Evolutionary conservation across 1,284 basidiomycete genomes (phyloP), one percentile per base, ranked within the genome.

Genomic region (Papiliotrema flavescens): DNA sequence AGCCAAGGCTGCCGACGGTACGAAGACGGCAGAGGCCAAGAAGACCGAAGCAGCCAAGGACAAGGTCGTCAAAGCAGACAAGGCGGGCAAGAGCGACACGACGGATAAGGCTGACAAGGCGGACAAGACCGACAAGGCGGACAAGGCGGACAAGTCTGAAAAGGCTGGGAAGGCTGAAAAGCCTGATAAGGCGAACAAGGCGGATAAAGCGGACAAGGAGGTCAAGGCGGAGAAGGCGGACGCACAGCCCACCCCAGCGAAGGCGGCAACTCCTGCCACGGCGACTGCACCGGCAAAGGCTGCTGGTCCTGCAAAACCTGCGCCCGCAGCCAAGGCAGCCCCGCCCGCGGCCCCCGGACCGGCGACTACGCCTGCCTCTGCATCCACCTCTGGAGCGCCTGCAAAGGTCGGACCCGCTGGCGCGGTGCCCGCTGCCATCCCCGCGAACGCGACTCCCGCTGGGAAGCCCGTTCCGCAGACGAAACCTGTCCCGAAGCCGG

Each of bases 141-240:
- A n/a, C n/a, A n/a, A n/a, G n/a, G n/a, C n/a, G n/a, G n/a, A n/a
- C n/a, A n/a, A n/a, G n/a, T n/a, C n/a, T n/a, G n/a, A n/a, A n/a
- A n/a, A n/a, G n/a, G n/a, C n/a, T n/a, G n/a, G n/a, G n/a, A n/a
- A n/a, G n/a, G n/a, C n/a, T n/a, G n/a, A n/a, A n/a, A n/a, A n/a
- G n/a, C n/a, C n/a, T n/a, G n/a, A n/a, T n/a, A n/a, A n/a, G n/a
- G n/a, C n/a, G n/a, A n/a, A n/a, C n/a, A n/a, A n/a, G n/a, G n/a
- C n/a, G n/a, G n/a, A n/a, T n/a, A n/a, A n/a, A n/a, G n/a, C n/a
- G n/a, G n/a, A n/a, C n/a, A n/a, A 65, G 54, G 60, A 64, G 40
- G 41, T 52, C 44, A 66, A 65, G 57, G 58, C 56, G 57, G 51
- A 63, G 56, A 64, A 64, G 54, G 17, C 39, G 24, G n/a, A 54